Conservation (phyloP, 495 filamentous ascomycete species). For the Aspergillus incahuasiensis region DNA sequence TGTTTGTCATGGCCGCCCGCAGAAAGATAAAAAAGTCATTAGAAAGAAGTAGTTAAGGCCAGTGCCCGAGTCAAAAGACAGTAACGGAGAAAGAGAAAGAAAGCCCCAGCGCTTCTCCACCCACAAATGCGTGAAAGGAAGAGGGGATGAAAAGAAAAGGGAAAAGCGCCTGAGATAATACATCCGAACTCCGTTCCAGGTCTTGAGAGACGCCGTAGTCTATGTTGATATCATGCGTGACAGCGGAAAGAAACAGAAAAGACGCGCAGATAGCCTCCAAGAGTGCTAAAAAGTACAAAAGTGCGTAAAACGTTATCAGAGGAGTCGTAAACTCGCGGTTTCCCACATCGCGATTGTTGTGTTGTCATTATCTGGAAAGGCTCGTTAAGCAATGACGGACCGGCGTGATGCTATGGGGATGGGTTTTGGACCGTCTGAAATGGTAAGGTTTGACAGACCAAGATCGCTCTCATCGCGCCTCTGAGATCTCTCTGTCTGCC, state of each 20-base stretch:
- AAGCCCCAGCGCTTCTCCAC: slow-evolving; percentile 15
- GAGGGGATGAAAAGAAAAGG: slow-evolving; percentile 12
- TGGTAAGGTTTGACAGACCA: slow-evolving; percentile 33
- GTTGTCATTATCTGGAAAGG: not conserved
- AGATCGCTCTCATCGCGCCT: slow-evolving; percentile 33
- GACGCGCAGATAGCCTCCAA: slow-evolving; percentile 11
- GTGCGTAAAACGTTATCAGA: not conserved
- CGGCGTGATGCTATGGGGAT: slow-evolving; percentile 42
- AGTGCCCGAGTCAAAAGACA: not conserved
- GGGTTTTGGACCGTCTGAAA: slow-evolving; percentile 38
- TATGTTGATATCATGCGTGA: slow-evolving; percentile 28
- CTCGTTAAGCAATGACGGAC: slow-evolving; percentile 33
- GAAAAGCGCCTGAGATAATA: slow-evolving; percentile 14
- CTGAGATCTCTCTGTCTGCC: slow-evolving; percentile 20
- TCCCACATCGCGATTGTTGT: not conserved
- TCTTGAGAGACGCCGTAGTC: slow-evolving; percentile 37
- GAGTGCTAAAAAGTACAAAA: slow-evolving; percentile 1
- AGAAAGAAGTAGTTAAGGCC: not conserved
- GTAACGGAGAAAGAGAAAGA: slow-evolving; percentile 6
- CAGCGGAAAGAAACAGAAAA: slow-evolving; percentile 16
- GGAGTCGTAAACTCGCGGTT: slow-evolving; percentile 5
- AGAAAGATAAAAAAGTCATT: slow-evolving; percentile 6
- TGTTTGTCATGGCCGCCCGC: not conserved
- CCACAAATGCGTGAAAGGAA: slow-evolving; percentile 22
- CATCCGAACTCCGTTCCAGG: slow-evolving; percentile 30